Base-by-base conservation (phyloP, 129 eudicot genomes). In the Tanacetum coccineum region DNA sequence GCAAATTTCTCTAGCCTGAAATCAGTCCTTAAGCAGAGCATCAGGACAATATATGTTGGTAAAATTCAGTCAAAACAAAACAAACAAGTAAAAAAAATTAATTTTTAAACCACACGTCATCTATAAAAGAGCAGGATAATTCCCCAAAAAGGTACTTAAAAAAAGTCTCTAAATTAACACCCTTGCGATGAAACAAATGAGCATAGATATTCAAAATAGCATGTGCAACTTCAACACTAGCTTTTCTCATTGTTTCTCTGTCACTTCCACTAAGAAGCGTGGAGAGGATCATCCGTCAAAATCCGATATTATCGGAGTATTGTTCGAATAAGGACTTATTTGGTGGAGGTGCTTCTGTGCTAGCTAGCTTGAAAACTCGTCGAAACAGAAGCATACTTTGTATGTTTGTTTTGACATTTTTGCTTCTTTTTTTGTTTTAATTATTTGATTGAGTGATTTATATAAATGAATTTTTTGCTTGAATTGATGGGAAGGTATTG, bases 301-400 rank as follows among this genome's bases (percentile, higher is more conserved):
- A 80, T 50, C 95, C 99, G 58, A 80, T 78, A 30, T 7, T 4
- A 3, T 81, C 92, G 13, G 95, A 81, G 81, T 86, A 87, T 15
- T 62, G 73, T 0, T 72, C 74, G 71, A 89, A 93, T 20, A 89
- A 13, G 14, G 66, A 26, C 82, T 79, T 89, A 62, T 89, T 73
- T 21, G 68, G 81, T 15, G 65, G 70, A 58, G 99, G 96, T 57
- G 92, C 86, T 78, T 93, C 96, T 14, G 95, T 62, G 87, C 90
- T 53, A n/a, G 83, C 85, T 0, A 89, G 79, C 39, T 74, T 78
- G 81, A 93, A 93, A 54, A 85, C 53, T 32, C 96, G 89, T 66
- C 83, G 89, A 90, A 89, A 57, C 92, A 89, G 82, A 72, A 89
- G 70, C 95, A 89, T 18, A 93, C 95, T 28, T 65, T 76, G 81